Evolutionary conservation across 2,329 filamentous ascomycete species (phyloP).

Genomic region (Colletotrichum australisinense): DNA sequence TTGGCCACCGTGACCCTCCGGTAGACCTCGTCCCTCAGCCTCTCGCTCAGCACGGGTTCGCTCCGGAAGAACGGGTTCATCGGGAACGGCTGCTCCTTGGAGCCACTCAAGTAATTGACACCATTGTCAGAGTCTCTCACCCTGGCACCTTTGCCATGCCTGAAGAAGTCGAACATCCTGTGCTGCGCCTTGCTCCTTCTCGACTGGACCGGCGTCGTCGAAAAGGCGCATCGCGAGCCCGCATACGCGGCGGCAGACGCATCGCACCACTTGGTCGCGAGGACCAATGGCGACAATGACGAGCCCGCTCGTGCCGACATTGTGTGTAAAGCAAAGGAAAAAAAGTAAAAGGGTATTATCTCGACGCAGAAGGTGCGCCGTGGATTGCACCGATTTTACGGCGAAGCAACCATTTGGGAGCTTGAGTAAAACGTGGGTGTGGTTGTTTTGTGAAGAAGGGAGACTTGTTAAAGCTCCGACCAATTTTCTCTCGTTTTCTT

Average conservation of each 20-base stretch:
- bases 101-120: conserved; percentile 50
- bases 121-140: no score
- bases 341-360: background rate
- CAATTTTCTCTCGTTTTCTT: conserved; percentile 23
- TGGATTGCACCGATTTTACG: conserved; percentile 3
- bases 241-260: background rate
- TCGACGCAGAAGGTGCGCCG: conserved; percentile 21
- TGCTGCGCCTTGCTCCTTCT: conserved; percentile 51
- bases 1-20: conserved; percentile 72
- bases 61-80: conserved; percentile 78
- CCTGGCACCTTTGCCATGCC: conserved; percentile 8
- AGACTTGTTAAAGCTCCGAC: background rate
- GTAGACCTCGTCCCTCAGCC: conserved; percentile 80
- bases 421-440: background rate
- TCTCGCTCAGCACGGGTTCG: conserved; percentile 79
- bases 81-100: conserved; percentile 73
- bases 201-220: conserved; percentile 50
- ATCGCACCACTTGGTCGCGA: conserved; percentile 26
- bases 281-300: conserved; percentile 27
- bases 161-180: conserved; percentile 52
- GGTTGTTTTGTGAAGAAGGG: background rate
- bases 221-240: conserved; percentile 45
- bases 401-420: conserved; percentile 22
- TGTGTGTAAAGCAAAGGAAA: background rate
- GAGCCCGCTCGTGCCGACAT: conserved; percentile 28